Percentiles rank a stretch among this genome's conserved stretches.
phyloP scores from a whole-genome alignment of 2,329 filamentous ascomycete genomes.

The Dactylellina cionopaga region DNA sequence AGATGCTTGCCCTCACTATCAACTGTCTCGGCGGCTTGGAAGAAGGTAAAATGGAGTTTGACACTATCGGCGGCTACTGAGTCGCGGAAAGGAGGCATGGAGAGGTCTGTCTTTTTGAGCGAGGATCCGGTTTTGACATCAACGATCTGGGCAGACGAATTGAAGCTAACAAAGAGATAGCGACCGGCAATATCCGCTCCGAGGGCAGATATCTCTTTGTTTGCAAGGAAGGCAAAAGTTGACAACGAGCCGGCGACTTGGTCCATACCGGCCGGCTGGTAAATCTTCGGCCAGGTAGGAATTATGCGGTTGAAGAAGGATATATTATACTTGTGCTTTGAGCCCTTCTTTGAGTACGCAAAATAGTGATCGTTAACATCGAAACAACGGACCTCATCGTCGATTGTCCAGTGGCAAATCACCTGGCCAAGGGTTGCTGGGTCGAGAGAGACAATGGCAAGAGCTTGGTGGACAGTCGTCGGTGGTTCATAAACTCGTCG shows the following conservation, averaged over 20 bases:
- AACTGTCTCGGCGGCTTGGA: conserved; percentile 25
- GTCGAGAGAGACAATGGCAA: conserved; percentile 41
- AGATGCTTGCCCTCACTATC: conserved; percentile 15
- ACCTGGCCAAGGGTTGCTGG: conserved; percentile 35
- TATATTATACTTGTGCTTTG: conserved; percentile 43
- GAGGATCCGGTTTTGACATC: conserved; percentile 38
- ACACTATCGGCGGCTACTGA: conserved; percentile 19
- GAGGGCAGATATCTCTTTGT: conserved; percentile 36
- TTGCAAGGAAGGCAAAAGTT: conserved; percentile 30
- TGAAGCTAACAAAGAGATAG: conserved; percentile 43
- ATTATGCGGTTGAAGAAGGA: conserved; percentile 39
- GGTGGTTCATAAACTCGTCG: conserved; percentile 4
- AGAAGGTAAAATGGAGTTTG: conserved; percentile 26
- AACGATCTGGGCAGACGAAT: conserved; percentile 29
- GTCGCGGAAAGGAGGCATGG: conserved; percentile 40
- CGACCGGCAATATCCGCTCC: conserved; percentile 36
- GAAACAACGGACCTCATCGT: conserved; percentile 47
- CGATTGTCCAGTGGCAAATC: conserved; percentile 44
- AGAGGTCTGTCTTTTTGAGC: conserved; percentile 42
- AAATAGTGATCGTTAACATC: conserved; percentile 44
- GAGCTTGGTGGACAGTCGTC: conserved; percentile 29
- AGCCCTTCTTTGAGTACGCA: conserved; percentile 39
- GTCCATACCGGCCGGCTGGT: conserved; percentile 21
- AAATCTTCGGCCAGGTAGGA: conserved; percentile 34
- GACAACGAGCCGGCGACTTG: conserved; percentile 7